Percentiles rank a stretch among this genome's conserved stretches.
Evolutionary conservation across 2,329 filamentous ascomycete genomes (phyloP).

Genomic region (Trichophyton schoenleinii): DNA sequence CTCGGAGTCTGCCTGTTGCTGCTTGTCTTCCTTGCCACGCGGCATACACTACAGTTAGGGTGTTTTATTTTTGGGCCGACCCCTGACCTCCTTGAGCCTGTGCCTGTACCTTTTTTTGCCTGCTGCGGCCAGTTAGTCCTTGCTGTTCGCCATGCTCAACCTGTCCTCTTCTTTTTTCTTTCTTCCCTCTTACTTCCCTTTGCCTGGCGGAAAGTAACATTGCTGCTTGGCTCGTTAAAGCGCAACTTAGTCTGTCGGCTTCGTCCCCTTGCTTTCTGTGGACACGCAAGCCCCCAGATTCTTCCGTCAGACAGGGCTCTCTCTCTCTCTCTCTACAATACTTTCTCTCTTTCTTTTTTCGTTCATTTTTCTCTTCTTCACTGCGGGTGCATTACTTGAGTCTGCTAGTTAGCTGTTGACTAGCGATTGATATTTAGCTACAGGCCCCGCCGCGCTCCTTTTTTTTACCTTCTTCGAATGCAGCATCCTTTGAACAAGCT

Average conservation of each 20-base stretch:
- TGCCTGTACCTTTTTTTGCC: too few relatives aligned
- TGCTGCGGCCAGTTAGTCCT: too few relatives aligned
- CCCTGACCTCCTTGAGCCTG: too few relatives aligned
- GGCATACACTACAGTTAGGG: not conserved
- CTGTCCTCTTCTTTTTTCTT: not conserved
- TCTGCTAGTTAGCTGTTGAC: not conserved
- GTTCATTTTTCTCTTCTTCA: not conserved
- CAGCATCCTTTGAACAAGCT: not conserved
- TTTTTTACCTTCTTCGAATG: not conserved
- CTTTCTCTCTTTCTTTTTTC: not conserved
- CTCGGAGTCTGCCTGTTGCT: too few relatives aligned
- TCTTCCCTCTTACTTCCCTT: not conserved
- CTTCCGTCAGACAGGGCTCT: not conserved
- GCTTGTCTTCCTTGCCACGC: not conserved
- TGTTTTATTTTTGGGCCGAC: too few relatives aligned
- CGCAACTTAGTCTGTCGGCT: not conserved
- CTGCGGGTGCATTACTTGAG: not conserved
- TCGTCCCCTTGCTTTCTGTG: too few relatives aligned
- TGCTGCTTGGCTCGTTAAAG: constrained; percentile 1
- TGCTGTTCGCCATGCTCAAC: not conserved
- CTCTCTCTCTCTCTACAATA: not conserved
- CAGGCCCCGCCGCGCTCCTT: not conserved
- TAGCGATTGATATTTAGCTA: not conserved
- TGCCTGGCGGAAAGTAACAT: not conserved
- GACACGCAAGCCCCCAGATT: not conserved